Percentiles rank a stretch among this genome's conserved stretches.
phyloP scores from a whole-genome alignment of 305 asterid species.

The Ruellia speciosa region DNA sequence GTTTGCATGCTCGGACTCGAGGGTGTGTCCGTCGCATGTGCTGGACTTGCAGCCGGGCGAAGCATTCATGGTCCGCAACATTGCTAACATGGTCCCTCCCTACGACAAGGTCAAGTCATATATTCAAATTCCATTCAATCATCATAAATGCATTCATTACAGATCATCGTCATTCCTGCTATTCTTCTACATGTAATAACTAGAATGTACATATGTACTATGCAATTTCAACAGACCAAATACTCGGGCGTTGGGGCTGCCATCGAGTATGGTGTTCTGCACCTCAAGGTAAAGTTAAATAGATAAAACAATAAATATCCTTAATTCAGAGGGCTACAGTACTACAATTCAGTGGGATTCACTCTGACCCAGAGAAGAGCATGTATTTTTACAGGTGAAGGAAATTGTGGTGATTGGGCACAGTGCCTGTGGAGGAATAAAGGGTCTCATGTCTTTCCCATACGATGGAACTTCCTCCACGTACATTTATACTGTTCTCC shows the following conservation, averaged over 20 bases:
- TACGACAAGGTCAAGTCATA: slow-evolving; percentile 50
- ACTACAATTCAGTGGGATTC: no score
- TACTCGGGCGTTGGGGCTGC: slow-evolving; percentile 84
- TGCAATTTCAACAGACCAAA: slow-evolving; percentile 34
- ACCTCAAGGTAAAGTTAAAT: slow-evolving; percentile 51
- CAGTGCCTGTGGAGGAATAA: slow-evolving; percentile 92
- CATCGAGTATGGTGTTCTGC: slow-evolving; percentile 76
- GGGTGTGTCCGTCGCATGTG: slow-evolving; percentile 90
- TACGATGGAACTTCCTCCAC: slow-evolving; percentile 56
- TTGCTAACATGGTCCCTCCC: slow-evolving; percentile 91
- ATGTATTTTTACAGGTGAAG: slow-evolving; percentile 39
- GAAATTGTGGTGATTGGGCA: slow-evolving; percentile 86
- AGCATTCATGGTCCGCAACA: slow-evolving; percentile 75
- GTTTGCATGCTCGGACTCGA: slow-evolving; percentile 87
- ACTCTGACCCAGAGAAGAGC: no score
- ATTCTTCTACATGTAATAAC: no score
- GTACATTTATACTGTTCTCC: slow-evolving; percentile 26
- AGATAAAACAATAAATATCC: no score
- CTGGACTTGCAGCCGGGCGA: slow-evolving; percentile 83
- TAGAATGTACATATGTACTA: not conserved
- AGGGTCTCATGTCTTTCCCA: slow-evolving; percentile 85
- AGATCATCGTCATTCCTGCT: not conserved
- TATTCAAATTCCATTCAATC: not conserved
- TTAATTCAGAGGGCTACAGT: no score
- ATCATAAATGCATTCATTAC: not conserved